These are phyloP conservation scores for Floccularia luteovirens DNA, from an alignment of 768 basidiomycete genomes.

Conservation along the genomic window DNA sequence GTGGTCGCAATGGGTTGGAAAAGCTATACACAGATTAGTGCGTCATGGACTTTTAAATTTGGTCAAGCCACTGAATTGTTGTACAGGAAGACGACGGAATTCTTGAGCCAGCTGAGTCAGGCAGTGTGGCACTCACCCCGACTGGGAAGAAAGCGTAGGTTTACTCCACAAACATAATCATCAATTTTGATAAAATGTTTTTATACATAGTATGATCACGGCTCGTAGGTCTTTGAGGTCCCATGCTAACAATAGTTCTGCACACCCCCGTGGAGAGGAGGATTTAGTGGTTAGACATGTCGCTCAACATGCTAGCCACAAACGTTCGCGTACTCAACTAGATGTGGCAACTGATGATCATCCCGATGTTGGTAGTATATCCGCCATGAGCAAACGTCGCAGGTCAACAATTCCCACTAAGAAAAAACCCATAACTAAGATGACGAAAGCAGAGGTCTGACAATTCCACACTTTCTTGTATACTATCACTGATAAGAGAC, in stretches of 20 bases:
- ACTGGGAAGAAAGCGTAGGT: conserved; percentile 39
- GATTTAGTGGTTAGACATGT: conserved; percentile 32
- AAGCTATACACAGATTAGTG: conserved; percentile 37
- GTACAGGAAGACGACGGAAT: conserved; percentile 36
- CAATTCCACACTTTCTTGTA: background rate
- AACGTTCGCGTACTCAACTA: conserved; percentile 14
- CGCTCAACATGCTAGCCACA: conserved; percentile 10
- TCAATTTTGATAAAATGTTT: no score
- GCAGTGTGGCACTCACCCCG: conserved; percentile 30
- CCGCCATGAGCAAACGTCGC: conserved; percentile 6
- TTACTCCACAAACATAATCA: no score
- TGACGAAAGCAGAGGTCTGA: conserved; percentile 36
- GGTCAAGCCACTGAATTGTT: background rate
- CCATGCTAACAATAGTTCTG: conserved; percentile 13
- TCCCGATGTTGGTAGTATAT: background rate
- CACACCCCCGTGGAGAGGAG: conserved; percentile 21
- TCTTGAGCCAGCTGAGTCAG: conserved; percentile 22
- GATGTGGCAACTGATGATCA: no score
- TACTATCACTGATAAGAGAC: no score
- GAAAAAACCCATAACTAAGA: conserved; percentile 18
- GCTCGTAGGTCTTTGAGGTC: conserved; percentile 11
- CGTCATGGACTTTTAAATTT: conserved; percentile 8
- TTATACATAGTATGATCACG: conserved; percentile 6
- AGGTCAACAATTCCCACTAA: conserved; percentile 6
- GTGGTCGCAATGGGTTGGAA: conserved; percentile 40